phyloP scores from a whole-genome alignment of 139 green algal genomes.

The Micractinium conductrix region DNA sequence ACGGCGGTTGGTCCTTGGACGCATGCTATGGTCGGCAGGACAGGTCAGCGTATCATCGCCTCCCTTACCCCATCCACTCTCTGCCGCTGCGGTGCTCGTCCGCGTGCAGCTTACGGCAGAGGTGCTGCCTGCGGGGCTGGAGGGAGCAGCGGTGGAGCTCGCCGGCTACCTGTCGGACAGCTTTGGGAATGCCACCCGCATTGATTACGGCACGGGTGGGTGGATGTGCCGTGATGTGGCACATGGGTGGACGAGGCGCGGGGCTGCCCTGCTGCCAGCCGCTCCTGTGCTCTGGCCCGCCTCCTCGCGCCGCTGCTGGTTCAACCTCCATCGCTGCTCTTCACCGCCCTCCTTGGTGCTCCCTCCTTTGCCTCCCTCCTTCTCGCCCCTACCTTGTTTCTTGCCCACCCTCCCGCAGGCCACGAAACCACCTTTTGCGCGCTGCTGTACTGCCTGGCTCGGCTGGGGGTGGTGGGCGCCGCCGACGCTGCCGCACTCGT shows the following conservation, averaged over 20 bases:
- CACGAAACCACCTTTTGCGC: slow-evolving; percentile 94
- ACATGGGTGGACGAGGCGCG: neutral
- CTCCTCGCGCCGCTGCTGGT: neutral
- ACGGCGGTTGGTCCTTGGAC: too few relatives aligned
- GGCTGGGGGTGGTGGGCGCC: slow-evolving; percentile 75
- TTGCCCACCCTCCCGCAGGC: slow-evolving; percentile 40
- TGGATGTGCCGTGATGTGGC: too few relatives aligned
- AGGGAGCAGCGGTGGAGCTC: slow-evolving; percentile 73
- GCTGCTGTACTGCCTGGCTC: slow-evolving; percentile 91
- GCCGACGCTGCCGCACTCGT: slow-evolving; percentile 52
- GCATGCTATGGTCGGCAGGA: too few relatives aligned
- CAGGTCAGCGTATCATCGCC: too few relatives aligned
- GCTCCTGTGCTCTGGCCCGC: neutral
- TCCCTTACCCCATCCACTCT: neutral
- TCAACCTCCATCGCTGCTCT: too few relatives aligned
- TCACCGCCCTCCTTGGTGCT: neutral
- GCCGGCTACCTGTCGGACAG: slow-evolving; percentile 84
- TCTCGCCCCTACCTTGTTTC: neutral
- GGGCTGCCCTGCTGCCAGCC: neutral
- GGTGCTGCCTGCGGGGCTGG: slow-evolving; percentile 56
- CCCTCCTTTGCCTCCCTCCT: neutral
- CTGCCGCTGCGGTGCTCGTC: too few relatives aligned
- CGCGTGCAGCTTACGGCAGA: slow-evolving; percentile 45
- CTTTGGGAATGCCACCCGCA: slow-evolving; percentile 93
- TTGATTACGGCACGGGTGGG: slow-evolving; percentile 95